A percentile compares a stretch with the other conserved stretches of the same genome.
These are phyloP conservation scores for Paecilomyces sp. DNA, from an alignment of 2,329 filamentous ascomycete genomes.

Conservation along the genomic window DNA sequence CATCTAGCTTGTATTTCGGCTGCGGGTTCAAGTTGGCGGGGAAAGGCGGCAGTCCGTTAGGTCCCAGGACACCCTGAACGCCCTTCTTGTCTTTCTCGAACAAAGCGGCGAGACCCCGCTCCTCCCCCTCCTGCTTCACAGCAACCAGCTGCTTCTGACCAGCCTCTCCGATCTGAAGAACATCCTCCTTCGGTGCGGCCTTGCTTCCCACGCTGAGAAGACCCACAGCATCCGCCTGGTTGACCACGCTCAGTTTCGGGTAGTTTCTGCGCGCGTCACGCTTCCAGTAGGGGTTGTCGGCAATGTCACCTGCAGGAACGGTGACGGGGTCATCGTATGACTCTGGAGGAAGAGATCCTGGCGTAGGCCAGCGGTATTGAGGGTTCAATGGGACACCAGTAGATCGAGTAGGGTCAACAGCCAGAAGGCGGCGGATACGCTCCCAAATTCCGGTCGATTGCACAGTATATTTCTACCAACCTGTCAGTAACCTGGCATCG, in stretches of 20 bases:
- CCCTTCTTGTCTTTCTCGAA: constrained; percentile 59
- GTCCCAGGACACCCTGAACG: constrained; percentile 57
- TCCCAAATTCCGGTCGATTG: constrained; percentile 89
- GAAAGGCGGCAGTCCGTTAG: constrained; percentile 76
- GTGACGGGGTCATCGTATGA: constrained; percentile 78
- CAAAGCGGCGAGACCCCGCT: constrained; percentile 62
- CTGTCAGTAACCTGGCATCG: background rate
- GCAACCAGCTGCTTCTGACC: constrained; percentile 68
- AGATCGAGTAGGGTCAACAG: constrained; percentile 81
- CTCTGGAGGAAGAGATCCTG: constrained; percentile 62
- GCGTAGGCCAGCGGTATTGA: constrained; percentile 81
- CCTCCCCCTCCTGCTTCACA: constrained; percentile 66
- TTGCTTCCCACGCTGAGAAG: constrained; percentile 80
- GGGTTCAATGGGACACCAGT: constrained; percentile 89
- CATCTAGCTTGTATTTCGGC: constrained; percentile 57
- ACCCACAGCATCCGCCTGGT: constrained; percentile 76
- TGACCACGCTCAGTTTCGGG: constrained; percentile 70
- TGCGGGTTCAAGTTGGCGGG: constrained; percentile 61
- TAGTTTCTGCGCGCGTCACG: constrained; percentile 80
- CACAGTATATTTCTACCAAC: constrained; percentile 81
- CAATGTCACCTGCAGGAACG: constrained; percentile 74
- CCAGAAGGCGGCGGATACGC: constrained; percentile 65
- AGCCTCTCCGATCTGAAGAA: constrained; percentile 64
- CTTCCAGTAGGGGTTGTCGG: constrained; percentile 95
- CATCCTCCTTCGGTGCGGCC: constrained; percentile 69